Conservation (phyloP, 2,329 filamentous ascomycete genomes). For the Neospermospora avenae region DNA sequence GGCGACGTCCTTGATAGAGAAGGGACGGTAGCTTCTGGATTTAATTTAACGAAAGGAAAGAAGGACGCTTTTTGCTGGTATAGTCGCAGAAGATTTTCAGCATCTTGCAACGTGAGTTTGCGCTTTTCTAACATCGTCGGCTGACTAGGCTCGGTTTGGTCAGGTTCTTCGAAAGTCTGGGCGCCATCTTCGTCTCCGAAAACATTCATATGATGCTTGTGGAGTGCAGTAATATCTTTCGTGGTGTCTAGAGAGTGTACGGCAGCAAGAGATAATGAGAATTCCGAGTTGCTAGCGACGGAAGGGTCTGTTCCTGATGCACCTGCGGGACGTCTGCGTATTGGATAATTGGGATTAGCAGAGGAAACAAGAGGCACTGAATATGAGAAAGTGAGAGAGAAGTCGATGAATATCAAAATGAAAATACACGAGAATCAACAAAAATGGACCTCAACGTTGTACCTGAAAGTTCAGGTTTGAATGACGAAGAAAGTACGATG, state of each 20-base stretch:
- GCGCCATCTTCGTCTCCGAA: slow-evolving; percentile 21
- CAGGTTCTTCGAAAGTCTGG: not conserved
- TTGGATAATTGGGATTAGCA: not conserved
- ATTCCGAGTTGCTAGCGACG: slow-evolving; percentile 14
- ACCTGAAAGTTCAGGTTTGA: not conserved
- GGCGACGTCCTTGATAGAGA: slow-evolving; percentile 27
- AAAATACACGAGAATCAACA: too few relatives aligned
- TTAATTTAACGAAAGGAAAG: slow-evolving; percentile 32
- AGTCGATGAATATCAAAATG: not conserved
- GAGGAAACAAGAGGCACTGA: not conserved
- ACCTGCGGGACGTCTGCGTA: slow-evolving; percentile 8
- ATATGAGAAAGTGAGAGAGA: not conserved
- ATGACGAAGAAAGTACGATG: not conserved
- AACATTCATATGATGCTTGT: slow-evolving; percentile 26
- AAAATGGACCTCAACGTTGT: too few relatives aligned
- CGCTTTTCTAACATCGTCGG: slow-evolving; percentile 21
- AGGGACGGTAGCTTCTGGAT: slow-evolving; percentile 24
- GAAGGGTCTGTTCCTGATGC: slow-evolving; percentile 6
- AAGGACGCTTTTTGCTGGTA: slow-evolving; percentile 21
- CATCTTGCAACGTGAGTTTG: slow-evolving; percentile 24
- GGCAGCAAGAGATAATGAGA: slow-evolving; percentile 28
- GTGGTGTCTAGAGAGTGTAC: slow-evolving; percentile 20
- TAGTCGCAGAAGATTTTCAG: slow-evolving; percentile 22
- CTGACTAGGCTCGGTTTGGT: not conserved
- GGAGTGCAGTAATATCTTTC: slow-evolving; percentile 22